Evolutionary conservation across 2,329 filamentous ascomycete species (phyloP), one percentile per base, ranked within the genome.

Genomic region (Alternaria rosae): DNA sequence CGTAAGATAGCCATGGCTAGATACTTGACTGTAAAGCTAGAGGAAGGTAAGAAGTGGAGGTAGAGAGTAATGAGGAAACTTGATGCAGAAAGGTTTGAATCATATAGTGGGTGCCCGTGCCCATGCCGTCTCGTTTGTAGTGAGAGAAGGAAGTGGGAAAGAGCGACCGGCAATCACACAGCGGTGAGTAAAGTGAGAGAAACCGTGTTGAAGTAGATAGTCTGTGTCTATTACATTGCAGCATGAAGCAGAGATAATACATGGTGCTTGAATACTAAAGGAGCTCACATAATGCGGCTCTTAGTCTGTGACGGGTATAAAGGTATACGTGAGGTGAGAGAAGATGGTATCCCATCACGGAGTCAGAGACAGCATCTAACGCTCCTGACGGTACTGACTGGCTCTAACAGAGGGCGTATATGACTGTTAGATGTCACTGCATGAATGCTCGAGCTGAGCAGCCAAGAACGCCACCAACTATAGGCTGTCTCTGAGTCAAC

Each of bases 1-100:
- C 26, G 43, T 25, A 54, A 38, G 35, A 52, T 50, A 44, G 48
- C 11, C 59, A 62, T 65, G 10, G 9, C 32, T 38, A 5, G 5
- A 30, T 20, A 42, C 13, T 45, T 26, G 23, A 35, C 20, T 41
- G 32, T 43, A 28, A 23, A 57, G 23, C 30, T 32, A 25, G 15
- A 32, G 32, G 20, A 53, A 38, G 32, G 41, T 42, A 42, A 17
- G 25, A 26, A 41, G 35, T 23, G 35, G 51, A 53, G 21, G 7
- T 10, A 17, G 17, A 6, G 7, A 42, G 23, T 17, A 21, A 13
- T 15, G 21, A 53, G 21, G 32, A 44, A 12, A 17, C 21, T 28
- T 30, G 52, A 20, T n/a, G 35, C 35, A n/a, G 47, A n/a, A 21
- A 51, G 15, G 13, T 42, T 28, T 53, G 51, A 28, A 53, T 53